A percentile compares a stretch with the other conserved stretches of the same genome.
Conservation (phyloP, 495 filamentous ascomycete genomes). For the Daldinia loculata region DNA sequence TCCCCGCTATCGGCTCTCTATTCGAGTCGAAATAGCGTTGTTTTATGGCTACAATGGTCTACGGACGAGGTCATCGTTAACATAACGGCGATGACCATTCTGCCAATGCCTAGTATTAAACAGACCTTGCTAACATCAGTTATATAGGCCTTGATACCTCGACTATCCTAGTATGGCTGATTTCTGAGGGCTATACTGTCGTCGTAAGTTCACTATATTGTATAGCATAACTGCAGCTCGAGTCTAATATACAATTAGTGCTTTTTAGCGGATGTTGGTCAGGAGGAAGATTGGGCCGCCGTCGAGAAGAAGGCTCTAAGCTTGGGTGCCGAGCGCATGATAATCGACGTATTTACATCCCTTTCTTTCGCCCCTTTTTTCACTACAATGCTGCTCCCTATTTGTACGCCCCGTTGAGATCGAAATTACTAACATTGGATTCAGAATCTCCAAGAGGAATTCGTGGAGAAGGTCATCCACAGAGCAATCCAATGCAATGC, state of each 20-base stretch:
- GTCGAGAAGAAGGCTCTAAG: constrained; percentile 60
- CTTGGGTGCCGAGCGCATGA: constrained; percentile 65
- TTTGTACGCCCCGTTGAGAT: background rate
- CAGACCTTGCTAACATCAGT: background rate
- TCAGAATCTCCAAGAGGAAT: constrained; percentile 74
- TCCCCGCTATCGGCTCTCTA: background rate
- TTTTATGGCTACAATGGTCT: background rate
- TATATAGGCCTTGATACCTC: constrained; percentile 35
- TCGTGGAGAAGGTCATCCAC: constrained; percentile 88
- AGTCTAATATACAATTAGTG: constrained; percentile 12
- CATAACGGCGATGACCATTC: background rate
- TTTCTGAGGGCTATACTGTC: constrained; percentile 31
- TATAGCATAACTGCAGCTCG: background rate
- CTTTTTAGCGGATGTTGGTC: constrained; percentile 41
- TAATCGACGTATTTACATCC: constrained; percentile 2
- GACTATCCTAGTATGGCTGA: constrained; percentile 30
- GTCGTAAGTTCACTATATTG: constrained; percentile 16
- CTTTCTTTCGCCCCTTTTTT: background rate
- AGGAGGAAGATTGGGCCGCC: constrained; percentile 35
- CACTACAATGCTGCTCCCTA: background rate
- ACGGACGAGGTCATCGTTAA: background rate
- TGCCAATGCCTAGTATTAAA: background rate
- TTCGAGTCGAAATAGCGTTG: background rate
- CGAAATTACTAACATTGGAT: constrained; percentile 35
- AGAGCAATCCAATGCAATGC: constrained; percentile 88